Percentiles rank a stretch among this genome's conserved stretches.
These are phyloP conservation scores for Colletotrichum sublineola DNA, from an alignment of 2,329 filamentous ascomycete species.

Conservation along the genomic window DNA sequence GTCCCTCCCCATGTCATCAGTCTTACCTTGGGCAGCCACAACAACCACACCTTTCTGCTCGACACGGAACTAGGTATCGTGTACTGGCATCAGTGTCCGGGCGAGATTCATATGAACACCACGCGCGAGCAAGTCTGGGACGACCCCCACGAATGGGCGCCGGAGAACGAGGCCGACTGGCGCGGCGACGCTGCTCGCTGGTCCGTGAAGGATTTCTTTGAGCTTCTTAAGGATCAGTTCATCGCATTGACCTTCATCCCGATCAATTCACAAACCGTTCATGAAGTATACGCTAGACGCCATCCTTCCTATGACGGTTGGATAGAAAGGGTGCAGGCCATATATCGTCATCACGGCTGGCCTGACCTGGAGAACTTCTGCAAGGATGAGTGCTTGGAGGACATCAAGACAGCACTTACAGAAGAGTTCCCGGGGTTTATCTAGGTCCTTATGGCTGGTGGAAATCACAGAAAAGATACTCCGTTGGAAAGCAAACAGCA, in stretches of 20 bases:
- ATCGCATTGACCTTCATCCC: conserved; percentile 44
- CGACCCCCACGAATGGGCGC: background rate
- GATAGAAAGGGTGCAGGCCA: conserved; percentile 42
- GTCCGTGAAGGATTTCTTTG: conserved; percentile 47
- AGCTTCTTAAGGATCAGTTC: conserved; percentile 47
- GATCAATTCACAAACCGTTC: conserved; percentile 25
- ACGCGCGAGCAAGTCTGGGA: conserved; percentile 26
- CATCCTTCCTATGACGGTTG: conserved; percentile 13
- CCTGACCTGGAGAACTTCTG: conserved; percentile 44
- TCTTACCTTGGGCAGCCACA: conserved; percentile 30
- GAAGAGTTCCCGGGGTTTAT: conserved; percentile 7
- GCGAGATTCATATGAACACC: conserved; percentile 11
- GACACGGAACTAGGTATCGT: conserved; percentile 47
- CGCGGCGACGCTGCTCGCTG: conserved; percentile 43
- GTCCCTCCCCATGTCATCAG: conserved; percentile 42
- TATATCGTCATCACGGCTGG: conserved; percentile 46
- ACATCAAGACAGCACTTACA: conserved; percentile 8
- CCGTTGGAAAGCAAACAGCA: background rate
- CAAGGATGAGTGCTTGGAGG: conserved; percentile 46
- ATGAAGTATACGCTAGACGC: conserved; percentile 4
- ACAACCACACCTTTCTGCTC: conserved; percentile 44
- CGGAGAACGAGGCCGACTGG: conserved; percentile 46
- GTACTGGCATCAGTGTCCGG: conserved; percentile 45
- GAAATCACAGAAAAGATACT: background rate
- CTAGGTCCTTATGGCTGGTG: background rate